A percentile compares a stretch with the other conserved stretches of the same genome.
Evolutionary conservation across 805 yeast species (phyloP).

Genomic region (Suhomyces sp.): DNA sequence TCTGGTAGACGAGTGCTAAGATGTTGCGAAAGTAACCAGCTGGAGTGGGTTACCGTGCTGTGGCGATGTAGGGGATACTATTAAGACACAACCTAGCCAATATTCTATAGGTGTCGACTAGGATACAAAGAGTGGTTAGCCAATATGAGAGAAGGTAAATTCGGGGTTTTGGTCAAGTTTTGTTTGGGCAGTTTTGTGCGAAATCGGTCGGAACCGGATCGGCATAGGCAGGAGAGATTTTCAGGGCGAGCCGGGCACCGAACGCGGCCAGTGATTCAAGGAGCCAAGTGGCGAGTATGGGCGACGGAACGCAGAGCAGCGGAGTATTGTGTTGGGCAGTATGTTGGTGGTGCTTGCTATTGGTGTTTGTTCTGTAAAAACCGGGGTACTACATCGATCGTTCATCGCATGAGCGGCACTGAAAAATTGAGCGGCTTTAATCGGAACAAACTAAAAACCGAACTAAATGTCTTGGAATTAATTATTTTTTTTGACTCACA

Average conservation of each 20-base stretch:
- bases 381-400: neutral
- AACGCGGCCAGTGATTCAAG: neutral
- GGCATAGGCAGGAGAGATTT: neutral
- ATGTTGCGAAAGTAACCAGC: neutral
- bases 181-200: neutral
- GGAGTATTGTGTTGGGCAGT: neutral
- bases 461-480: neutral
- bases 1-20: conserved; percentile 1
- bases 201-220: neutral
- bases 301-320: neutral
- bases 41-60: neutral
- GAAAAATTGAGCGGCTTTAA: neutral
- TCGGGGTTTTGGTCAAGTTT: neutral
- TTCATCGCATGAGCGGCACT: neutral
- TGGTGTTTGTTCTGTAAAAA: neutral
- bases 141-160: neutral
- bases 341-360: neutral
- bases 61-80: neutral
- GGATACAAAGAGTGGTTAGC: neutral
- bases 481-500: neutral
- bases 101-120: neutral
- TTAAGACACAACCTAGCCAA: neutral
- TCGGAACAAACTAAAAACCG: neutral
- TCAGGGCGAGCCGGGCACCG: neutral
- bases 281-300: neutral